phyloP scores from a whole-genome alignment of 2,329 filamentous ascomycete species.

The Helminthosporium solani region DNA sequence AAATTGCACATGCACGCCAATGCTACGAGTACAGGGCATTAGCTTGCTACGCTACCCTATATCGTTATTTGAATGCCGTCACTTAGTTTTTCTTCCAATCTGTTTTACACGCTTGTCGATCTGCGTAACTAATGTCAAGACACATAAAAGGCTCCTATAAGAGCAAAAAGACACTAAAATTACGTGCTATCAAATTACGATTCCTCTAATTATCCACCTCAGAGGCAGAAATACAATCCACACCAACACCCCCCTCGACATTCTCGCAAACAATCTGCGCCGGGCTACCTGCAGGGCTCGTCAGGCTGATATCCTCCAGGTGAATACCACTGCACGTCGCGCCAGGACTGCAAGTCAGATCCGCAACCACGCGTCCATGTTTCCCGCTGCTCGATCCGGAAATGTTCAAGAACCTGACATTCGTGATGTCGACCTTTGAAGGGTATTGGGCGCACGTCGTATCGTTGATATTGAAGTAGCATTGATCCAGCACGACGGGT shows the following conservation, averaged over 20 bases:
- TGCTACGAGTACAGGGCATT: constrained; percentile 10
- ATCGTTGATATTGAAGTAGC: constrained; percentile 60
- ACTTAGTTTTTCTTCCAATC: constrained; percentile 22
- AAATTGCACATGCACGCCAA: constrained; percentile 46
- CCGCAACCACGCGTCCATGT: constrained; percentile 56
- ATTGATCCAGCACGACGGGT: constrained; percentile 60
- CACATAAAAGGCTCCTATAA: too few relatives aligned
- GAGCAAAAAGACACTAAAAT: too few relatives aligned
- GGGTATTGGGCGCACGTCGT: constrained; percentile 56
- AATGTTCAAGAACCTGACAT: constrained; percentile 61
- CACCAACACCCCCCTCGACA: constrained; percentile 44
- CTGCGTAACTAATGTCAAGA: constrained; percentile 26
- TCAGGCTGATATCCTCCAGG: constrained; percentile 57
- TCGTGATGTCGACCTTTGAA: constrained; percentile 59
- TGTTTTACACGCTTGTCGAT: constrained; percentile 35
- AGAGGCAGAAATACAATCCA: constrained; percentile 42
- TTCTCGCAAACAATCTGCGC: constrained; percentile 53
- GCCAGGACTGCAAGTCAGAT: constrained; percentile 58
- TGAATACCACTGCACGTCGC: constrained; percentile 59
- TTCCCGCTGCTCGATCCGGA: constrained; percentile 58
- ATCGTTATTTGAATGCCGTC: constrained; percentile 26
- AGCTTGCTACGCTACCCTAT: constrained; percentile 21
- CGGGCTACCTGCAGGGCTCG: constrained; percentile 49
- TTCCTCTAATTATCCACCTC: constrained; percentile 17
- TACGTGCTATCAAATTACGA: too few relatives aligned